A percentile compares a stretch with the other conserved stretches of the same genome.
Conservation (phyloP, 495 filamentous ascomycete species). For the Penicillium lividum region DNA sequence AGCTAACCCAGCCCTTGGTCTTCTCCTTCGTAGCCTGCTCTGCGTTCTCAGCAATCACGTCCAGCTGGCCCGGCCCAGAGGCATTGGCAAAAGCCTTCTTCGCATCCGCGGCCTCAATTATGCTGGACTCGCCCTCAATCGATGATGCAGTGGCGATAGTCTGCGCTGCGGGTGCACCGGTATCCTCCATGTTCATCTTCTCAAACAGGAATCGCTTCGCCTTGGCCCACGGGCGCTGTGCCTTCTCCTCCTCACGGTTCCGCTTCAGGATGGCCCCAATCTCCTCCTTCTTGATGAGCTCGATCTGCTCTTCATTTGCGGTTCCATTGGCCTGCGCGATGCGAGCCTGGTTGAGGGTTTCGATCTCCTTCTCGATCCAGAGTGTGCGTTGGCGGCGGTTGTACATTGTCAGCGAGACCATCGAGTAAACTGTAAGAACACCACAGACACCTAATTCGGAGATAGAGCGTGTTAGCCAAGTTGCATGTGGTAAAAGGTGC, state of each 20-base stretch:
- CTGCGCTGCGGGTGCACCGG: conserved; percentile 24
- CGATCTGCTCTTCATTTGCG: conserved; percentile 54
- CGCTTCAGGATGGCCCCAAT: conserved; percentile 48
- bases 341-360: conserved; percentile 58
- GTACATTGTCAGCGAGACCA: conserved; percentile 83
- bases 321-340: conserved; percentile 61
- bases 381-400: conserved; percentile 72
- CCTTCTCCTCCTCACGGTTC: conserved; percentile 46
- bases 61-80: conserved; percentile 37
- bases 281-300: conserved; percentile 61
- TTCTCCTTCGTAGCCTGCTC: conserved; percentile 41
- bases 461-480: background rate
- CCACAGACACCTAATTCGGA: conserved; percentile 62
- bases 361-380: conserved; percentile 64
- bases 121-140: conserved; percentile 16
- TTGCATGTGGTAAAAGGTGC: background rate
- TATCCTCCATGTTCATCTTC: conserved; percentile 52
- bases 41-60: conserved; percentile 44
- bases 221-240: conserved; percentile 46
- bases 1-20: conserved; percentile 45
- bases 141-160: conserved; percentile 12
- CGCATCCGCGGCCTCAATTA: conserved; percentile 45
- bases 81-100: conserved; percentile 27
- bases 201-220: conserved; percentile 45
- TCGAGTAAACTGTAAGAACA: conserved; percentile 74